phyloP scores from a whole-genome alignment of 2,329 filamentous ascomycete species.

The Bertia moriformis region DNA sequence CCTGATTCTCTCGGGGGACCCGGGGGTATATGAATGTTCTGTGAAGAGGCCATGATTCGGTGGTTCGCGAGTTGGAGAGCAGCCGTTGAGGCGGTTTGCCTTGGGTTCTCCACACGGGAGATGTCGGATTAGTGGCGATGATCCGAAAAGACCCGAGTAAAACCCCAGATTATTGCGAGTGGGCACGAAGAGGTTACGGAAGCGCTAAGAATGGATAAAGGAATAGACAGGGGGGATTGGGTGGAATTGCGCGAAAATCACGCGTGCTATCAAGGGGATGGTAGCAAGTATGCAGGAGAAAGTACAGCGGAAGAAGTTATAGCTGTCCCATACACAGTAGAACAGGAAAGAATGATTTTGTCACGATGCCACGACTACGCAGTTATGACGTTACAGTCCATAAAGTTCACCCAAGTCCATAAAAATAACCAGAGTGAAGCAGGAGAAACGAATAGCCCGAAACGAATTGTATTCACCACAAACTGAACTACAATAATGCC shows the following conservation, averaged over 20 bases:
- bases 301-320: background rate
- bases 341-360: background rate
- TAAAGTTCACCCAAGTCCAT: background rate
- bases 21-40: constrained; percentile 25
- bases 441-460: no score
- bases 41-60: constrained; percentile 13
- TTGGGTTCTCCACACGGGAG: constrained; percentile 22
- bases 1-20: constrained; percentile 23
- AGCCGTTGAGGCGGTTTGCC: constrained; percentile 9
- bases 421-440: no score
- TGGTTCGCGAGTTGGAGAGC: constrained; percentile 7
- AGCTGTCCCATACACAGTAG: background rate
- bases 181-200: background rate
- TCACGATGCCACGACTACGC: background rate
- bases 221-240: background rate
- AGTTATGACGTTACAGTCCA: background rate
- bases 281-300: background rate
- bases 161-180: background rate
- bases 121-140: constrained; percentile 14
- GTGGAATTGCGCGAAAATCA: no score
- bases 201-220: background rate
- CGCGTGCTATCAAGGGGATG: no score
- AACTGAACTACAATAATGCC: background rate
- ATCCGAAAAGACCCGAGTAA: background rate
- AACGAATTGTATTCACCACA: background rate